These are phyloP conservation scores for Metschnikowia corniflorae DNA, from an alignment of 805 yeast species.

Conservation along the genomic window DNA sequence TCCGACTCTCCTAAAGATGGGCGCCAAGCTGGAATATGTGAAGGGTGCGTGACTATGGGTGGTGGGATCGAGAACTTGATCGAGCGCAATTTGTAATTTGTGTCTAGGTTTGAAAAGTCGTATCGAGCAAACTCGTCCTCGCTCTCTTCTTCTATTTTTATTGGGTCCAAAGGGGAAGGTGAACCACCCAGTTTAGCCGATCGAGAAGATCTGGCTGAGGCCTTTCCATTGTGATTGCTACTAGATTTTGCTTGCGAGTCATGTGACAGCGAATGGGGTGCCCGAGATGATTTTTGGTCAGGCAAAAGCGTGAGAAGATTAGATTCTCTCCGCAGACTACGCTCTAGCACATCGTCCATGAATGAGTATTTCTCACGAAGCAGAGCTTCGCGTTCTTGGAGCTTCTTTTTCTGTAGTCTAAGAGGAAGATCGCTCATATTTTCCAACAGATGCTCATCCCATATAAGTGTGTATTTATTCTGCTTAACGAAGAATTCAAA, in stretches of 20 bases:
- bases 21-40: slow-evolving; percentile 42
- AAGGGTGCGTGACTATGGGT: slow-evolving; percentile 40
- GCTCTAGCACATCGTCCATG: slow-evolving; percentile 26
- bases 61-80: slow-evolving; percentile 33
- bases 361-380: slow-evolving; percentile 35
- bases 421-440: slow-evolving; percentile 33
- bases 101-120: slow-evolving; percentile 10
- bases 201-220: slow-evolving; percentile 1
- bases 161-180: neutral
- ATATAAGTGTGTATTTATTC: slow-evolving; percentile 25
- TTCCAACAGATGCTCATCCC: slow-evolving; percentile 28
- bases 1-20: slow-evolving; percentile 25
- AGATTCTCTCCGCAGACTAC: slow-evolving; percentile 21
- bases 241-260: neutral
- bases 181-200: neutral
- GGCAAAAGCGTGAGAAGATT: slow-evolving; percentile 15
- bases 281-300: neutral
- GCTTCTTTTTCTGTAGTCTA: slow-evolving; percentile 36
- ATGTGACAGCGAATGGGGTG: neutral
- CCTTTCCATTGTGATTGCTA: neutral
- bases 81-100: slow-evolving; percentile 26
- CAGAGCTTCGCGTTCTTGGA: slow-evolving; percentile 31
- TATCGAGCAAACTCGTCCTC: slow-evolving; percentile 2
- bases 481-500: slow-evolving; percentile 29
- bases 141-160: neutral